Percentiles rank a stretch among this genome's conserved stretches.
phyloP scores from a whole-genome alignment of 2,329 filamentous ascomycete species.

The Pseudogymnoascus sp. region DNA sequence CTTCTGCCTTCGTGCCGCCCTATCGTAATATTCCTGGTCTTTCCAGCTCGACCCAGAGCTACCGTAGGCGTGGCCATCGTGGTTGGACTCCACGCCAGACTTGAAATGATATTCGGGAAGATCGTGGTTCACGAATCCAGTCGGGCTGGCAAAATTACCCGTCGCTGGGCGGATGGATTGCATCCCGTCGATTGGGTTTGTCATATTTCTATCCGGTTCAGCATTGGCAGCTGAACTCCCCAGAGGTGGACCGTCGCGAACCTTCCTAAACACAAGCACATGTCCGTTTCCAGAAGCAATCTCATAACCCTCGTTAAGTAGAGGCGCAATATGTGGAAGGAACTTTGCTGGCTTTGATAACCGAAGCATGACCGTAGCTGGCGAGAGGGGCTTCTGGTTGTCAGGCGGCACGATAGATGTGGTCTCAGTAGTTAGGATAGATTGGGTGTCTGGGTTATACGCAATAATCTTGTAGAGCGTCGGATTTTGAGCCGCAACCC shows the following conservation, averaged over 20 bases:
- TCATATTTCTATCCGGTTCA: constrained; percentile 37
- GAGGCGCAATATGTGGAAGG: constrained; percentile 50
- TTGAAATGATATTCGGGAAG: constrained; percentile 33
- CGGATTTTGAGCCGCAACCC: constrained; percentile 14
- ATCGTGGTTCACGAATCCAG: constrained; percentile 58
- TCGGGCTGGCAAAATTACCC: constrained; percentile 55
- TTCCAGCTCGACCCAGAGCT: constrained; percentile 29
- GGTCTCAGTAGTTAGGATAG: constrained; percentile 51
- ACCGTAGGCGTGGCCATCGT: constrained; percentile 42
- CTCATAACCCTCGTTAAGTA: constrained; percentile 56
- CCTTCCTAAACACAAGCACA: constrained; percentile 59
- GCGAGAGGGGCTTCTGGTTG: constrained; percentile 41
- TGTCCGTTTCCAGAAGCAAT: constrained; percentile 56
- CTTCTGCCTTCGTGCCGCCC: constrained; percentile 29
- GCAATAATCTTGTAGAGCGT: constrained; percentile 56
- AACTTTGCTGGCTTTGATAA: constrained; percentile 58
- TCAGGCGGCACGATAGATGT: constrained; percentile 44
- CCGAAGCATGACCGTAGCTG: constrained; percentile 51
- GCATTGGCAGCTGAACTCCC: constrained; percentile 34
- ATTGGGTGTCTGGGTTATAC: constrained; percentile 52
- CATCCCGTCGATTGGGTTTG: constrained; percentile 49
- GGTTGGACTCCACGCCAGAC: constrained; percentile 37
- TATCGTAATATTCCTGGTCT: constrained; percentile 19
- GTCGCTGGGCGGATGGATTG: constrained; percentile 32
- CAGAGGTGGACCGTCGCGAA: constrained; percentile 29